Evolutionary conservation across 495 filamentous ascomycete genomes (phyloP).

Genomic region (Immersiella caudata): DNA sequence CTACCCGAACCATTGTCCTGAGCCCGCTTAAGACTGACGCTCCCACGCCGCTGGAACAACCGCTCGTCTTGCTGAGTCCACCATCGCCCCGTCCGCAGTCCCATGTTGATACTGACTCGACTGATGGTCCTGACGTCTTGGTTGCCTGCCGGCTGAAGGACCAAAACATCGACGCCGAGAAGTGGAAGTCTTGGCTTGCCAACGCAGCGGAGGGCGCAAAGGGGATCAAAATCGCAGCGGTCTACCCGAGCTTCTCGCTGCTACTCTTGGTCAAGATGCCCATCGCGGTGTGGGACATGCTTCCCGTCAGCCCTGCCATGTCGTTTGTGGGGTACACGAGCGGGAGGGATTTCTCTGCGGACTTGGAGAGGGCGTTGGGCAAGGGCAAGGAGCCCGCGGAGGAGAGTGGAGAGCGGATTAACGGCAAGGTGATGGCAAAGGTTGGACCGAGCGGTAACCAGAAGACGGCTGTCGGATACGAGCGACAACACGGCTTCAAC

Average conservation of each 20-base stretch:
- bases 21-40: slow-evolving; percentile 11
- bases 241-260: slow-evolving; percentile 21
- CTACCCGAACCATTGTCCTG: slow-evolving; percentile 23
- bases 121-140: slow-evolving; percentile 13
- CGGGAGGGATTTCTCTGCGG: not conserved
- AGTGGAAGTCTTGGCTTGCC: slow-evolving; percentile 24
- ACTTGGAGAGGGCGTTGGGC: not conserved
- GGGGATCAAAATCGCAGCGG: slow-evolving; percentile 17
- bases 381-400: not conserved
- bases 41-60: not conserved
- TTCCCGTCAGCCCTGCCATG: slow-evolving; percentile 9
- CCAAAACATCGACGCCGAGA: slow-evolving; percentile 11
- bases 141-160: slow-evolving; percentile 18
- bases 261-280: slow-evolving; percentile 24
- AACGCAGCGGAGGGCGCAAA: slow-evolving; percentile 4
- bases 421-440: not conserved
- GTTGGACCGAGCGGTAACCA: not conserved
- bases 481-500: not conserved
- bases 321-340: slow-evolving; percentile 22
- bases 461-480: not conserved
- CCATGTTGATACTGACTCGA: not conserved
- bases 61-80: slow-evolving; percentile 15
- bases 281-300: slow-evolving; percentile 28
- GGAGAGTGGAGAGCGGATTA: no score
- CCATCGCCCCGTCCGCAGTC: not conserved